phyloP scores from a whole-genome alignment of 495 filamentous ascomycete species.

The Penicillium samsonianum region DNA sequence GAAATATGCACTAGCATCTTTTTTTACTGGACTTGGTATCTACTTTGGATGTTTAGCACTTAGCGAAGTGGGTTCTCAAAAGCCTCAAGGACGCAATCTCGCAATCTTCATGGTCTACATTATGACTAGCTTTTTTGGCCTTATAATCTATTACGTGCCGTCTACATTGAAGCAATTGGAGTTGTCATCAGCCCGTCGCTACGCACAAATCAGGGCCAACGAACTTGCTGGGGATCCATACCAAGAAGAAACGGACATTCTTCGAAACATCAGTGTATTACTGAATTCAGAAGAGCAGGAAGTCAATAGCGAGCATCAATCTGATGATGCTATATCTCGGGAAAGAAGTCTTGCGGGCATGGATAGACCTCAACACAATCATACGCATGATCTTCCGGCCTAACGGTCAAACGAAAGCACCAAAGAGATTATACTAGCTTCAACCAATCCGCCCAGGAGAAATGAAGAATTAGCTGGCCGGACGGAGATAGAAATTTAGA shows the following conservation, averaged over 20 bases:
- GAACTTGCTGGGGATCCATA: not conserved
- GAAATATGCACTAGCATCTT: not conserved
- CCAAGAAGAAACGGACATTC: not conserved
- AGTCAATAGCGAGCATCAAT: not conserved
- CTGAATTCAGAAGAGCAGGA: not conserved
- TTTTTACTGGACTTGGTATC: not conserved
- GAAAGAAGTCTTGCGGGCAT: not conserved
- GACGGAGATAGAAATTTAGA: not conserved
- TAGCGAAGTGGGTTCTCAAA: not conserved
- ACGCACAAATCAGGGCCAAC: not conserved
- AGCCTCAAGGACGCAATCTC: not conserved
- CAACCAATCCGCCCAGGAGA: not conserved
- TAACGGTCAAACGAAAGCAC: not conserved
- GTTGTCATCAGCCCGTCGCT: too few relatives aligned
- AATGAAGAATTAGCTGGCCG: not conserved
- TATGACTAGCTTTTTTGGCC: not conserved
- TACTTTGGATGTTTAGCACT: not conserved
- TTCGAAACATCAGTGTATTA: not conserved
- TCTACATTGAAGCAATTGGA: too few relatives aligned
- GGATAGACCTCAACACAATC: not conserved
- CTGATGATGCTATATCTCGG: not conserved
- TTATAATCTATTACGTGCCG: not conserved
- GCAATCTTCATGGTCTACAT: not conserved
- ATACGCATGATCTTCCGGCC: not conserved
- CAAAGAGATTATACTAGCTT: not conserved